Evolutionary conservation across 2,329 filamentous ascomycete species (phyloP).

Genomic region (Dryadomyces quercivorus): DNA sequence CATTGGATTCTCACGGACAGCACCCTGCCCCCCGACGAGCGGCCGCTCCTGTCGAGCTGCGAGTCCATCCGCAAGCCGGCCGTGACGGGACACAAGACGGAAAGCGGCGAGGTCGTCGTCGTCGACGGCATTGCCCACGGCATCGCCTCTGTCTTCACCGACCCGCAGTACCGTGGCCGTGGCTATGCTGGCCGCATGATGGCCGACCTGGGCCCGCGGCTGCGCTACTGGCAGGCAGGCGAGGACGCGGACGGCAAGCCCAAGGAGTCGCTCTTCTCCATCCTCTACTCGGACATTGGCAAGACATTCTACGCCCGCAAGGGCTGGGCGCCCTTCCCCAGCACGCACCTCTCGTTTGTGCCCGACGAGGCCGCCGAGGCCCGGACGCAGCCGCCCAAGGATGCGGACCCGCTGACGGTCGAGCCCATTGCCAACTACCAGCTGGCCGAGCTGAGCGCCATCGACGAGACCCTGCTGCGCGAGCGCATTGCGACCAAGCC

Average conservation of each 20-base stretch:
- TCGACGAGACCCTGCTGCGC: conserved; percentile 52
- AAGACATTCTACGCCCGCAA: conserved; percentile 66
- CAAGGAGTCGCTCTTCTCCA: conserved; percentile 48
- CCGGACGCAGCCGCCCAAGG: conserved; percentile 14
- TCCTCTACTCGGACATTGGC: conserved; percentile 80
- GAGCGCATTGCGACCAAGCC: conserved; percentile 27
- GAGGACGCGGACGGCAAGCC: not conserved
- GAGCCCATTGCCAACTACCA: conserved; percentile 44
- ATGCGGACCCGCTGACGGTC: conserved; percentile 16
- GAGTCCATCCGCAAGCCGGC: conserved; percentile 51
- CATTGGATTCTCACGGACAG: conserved; percentile 52
- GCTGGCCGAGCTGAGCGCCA: conserved; percentile 46
- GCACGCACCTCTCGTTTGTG: conserved; percentile 56
- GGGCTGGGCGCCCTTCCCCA: conserved; percentile 67
- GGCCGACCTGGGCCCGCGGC: conserved; percentile 41
- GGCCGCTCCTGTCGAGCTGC: conserved; percentile 49
- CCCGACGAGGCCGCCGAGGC: conserved; percentile 15
- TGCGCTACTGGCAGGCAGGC: conserved; percentile 25
- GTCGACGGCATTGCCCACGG: conserved; percentile 55
- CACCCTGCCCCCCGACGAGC: conserved; percentile 22
- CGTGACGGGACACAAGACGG: conserved; percentile 9
- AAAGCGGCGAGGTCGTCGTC: not conserved
- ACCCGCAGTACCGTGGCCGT: conserved; percentile 50
- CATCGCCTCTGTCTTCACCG: conserved; percentile 69
- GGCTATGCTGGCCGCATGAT: conserved; percentile 74